Evolutionary conservation across 2,329 filamentous ascomycete genomes (phyloP).

Genomic region (Coniochaeta hoffmannii): DNA sequence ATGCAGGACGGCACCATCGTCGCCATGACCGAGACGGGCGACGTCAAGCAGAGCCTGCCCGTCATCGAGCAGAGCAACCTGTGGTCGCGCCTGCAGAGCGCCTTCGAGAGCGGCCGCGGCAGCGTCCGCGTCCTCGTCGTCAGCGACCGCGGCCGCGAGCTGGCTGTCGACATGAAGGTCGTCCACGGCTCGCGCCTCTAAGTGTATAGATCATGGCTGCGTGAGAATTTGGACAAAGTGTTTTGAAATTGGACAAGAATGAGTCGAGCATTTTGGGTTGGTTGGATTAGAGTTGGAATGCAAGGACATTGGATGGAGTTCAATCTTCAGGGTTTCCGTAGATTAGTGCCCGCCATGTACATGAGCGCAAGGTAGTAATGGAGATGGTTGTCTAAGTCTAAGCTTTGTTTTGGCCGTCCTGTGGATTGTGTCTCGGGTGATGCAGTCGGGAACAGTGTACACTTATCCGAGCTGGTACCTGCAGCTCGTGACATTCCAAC

Average conservation of each 20-base stretch:
- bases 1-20: constrained; percentile 78
- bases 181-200: constrained; percentile 73
- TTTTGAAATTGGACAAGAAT: constrained; percentile 13
- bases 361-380: constrained; percentile 2
- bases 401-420: too few relatives aligned
- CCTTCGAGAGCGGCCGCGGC: constrained; percentile 88
- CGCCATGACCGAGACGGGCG: constrained; percentile 97
- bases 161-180: constrained; percentile 98
- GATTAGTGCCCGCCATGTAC: constrained; percentile 3
- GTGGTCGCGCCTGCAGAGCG: constrained; percentile 68
- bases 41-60: constrained; percentile 92
- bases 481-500: too few relatives aligned
- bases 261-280: constrained; percentile 8
- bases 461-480: too few relatives aligned
- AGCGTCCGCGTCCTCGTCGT: constrained; percentile 94
- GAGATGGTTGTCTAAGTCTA: neutral
- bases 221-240: neutral
- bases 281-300: constrained; percentile 2
- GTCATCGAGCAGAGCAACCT: constrained; percentile 95
- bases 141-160: constrained; percentile 84
- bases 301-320: neutral
- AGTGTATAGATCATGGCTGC: constrained; percentile 13
- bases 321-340: neutral
- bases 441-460: too few relatives aligned
- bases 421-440: too few relatives aligned